phyloP scores from a whole-genome alignment of 768 basidiomycete genomes.

The Mycena rosella region DNA sequence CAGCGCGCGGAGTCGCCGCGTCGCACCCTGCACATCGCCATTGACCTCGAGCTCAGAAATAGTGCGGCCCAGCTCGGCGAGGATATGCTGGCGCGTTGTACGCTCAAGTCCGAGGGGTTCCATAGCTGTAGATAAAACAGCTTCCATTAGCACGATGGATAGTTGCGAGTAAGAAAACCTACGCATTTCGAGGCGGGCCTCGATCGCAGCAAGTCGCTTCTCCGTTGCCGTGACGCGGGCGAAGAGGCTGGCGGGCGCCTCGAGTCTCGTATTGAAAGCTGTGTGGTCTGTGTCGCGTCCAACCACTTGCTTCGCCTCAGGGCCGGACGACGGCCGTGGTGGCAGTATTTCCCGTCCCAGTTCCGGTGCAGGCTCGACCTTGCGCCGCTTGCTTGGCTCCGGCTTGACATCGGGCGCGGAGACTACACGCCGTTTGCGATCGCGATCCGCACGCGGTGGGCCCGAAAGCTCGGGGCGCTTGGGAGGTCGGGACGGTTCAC shows the following conservation, averaged over 20 bases:
- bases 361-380: no score
- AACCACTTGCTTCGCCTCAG: neutral
- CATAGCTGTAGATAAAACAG: neutral
- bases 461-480: slow-evolving; percentile 8
- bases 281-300: neutral
- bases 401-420: neutral
- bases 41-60: slow-evolving; percentile 11
- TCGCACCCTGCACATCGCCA: slow-evolving; percentile 10
- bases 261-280: neutral
- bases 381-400: no score
- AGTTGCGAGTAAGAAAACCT: neutral
- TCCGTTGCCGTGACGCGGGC: slow-evolving; percentile 21
- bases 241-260: neutral
- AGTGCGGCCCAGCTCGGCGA: slow-evolving; percentile 2
- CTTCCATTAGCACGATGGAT: neutral
- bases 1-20: slow-evolving; percentile 14
- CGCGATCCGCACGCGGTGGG: slow-evolving; percentile 15
- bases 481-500: neutral
- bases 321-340: neutral
- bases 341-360: slow-evolving; percentile 16
- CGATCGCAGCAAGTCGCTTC: slow-evolving; percentile 23
- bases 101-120: neutral
- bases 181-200: slow-evolving; percentile 12
- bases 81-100: slow-evolving; percentile 14
- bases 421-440: slow-evolving; percentile 25